A percentile compares a stretch with the other conserved stretches of the same genome.
These are phyloP conservation scores for Xylariaceae sp. DNA, from an alignment of 2,329 filamentous ascomycete genomes.

Conservation along the genomic window DNA sequence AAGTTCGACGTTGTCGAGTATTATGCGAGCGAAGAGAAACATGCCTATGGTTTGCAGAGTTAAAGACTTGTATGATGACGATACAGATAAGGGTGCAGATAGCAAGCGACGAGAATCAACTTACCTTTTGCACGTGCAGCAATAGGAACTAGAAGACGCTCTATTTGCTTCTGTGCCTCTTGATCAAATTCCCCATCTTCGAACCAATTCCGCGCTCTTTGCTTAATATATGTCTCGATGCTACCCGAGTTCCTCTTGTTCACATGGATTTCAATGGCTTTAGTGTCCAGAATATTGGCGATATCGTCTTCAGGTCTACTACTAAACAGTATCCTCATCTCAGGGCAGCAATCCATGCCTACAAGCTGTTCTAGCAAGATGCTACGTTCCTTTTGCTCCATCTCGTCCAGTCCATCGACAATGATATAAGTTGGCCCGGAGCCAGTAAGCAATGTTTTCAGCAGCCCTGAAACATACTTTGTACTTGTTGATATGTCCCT, in stretches of 20 bases:
- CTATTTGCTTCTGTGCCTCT: conserved; percentile 28
- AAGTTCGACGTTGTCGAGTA: conserved; percentile 33
- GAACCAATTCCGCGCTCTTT: conserved; percentile 26
- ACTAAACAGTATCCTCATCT: conserved; percentile 34
- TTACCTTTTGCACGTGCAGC: conserved; percentile 37
- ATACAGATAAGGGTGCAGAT: no score
- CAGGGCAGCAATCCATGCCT: conserved; percentile 17
- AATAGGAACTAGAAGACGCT: conserved; percentile 26
- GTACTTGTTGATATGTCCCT: conserved; percentile 27
- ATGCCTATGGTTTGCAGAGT: no score
- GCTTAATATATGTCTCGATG: conserved; percentile 33
- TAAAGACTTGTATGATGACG: no score
- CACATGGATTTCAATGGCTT: background rate
- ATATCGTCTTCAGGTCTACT: conserved; percentile 39
- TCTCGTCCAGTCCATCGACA: conserved; percentile 43
- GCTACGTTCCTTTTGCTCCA: conserved; percentile 29
- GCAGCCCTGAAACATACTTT: conserved; percentile 32
- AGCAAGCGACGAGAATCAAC: no score
- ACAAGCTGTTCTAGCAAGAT: conserved; percentile 24
- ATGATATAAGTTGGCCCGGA: conserved; percentile 32
- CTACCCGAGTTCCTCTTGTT: conserved; percentile 30
- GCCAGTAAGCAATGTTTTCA: conserved; percentile 33
- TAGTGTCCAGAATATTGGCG: conserved; percentile 14
- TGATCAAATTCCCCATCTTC: conserved; percentile 21
- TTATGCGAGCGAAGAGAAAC: conserved; percentile 42